Evolutionary conservation across 202 grass and related monocot genomes (phyloP).

Genomic region (Panicum virgatum): DNA sequence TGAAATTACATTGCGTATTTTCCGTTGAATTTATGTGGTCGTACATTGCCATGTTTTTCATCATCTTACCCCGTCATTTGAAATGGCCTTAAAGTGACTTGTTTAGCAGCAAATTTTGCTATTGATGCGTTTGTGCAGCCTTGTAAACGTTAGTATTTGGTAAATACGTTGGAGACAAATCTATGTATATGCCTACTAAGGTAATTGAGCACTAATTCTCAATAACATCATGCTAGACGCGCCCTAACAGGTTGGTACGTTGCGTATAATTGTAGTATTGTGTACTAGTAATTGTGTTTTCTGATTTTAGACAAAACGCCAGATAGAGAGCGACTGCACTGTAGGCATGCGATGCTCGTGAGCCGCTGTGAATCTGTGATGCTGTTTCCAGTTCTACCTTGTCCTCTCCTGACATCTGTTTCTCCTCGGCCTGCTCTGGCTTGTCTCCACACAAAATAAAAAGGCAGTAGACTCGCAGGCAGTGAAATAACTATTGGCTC

Average conservation of each 20-base stretch:
- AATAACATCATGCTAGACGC: no score
- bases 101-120: not conserved
- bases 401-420: not conserved
- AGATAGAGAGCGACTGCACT: not conserved
- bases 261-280: not conserved
- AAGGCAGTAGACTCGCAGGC: not conserved
- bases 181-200: not conserved
- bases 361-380: not conserved
- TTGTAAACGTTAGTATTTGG: not conserved
- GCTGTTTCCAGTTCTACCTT: not conserved
- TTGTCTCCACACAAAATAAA: not conserved
- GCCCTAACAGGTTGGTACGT: not conserved
- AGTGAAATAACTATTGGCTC: not conserved
- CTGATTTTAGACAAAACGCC: not conserved
- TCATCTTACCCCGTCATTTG: not conserved
- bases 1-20: not conserved
- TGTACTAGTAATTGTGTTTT: not conserved
- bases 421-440: not conserved
- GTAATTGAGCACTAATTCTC: not conserved
- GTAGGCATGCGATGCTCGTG: slow-evolving; percentile 3
- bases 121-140: not conserved
- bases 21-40: not conserved
- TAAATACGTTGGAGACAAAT: not conserved
- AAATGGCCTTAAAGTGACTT: no score
- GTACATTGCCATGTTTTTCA: not conserved